Evolutionary conservation across 257 asterid species (phyloP), one percentile per base, ranked within the genome.

Genomic region (Forsythia suspensa): DNA sequence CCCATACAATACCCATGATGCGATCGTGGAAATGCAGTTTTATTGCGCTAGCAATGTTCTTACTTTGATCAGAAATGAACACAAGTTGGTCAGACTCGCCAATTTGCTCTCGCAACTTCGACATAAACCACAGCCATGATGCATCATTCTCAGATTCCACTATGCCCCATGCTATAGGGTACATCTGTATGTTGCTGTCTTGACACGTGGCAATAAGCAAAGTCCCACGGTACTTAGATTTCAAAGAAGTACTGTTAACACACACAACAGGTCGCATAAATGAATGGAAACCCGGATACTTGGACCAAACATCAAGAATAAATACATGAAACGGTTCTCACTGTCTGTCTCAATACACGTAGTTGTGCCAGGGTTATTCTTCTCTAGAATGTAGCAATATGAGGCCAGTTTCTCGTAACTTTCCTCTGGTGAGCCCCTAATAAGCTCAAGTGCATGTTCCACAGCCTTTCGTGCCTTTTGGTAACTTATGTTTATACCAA

Each of bases 141-240:
- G 36, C 67, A 59, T 59, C 67, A 59, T 59, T 59, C 37, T 59
- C 67, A 8, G 67, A 59, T n/a, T 59, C 67, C 67, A 59, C 67
- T 59, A 59, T 59, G 8, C 67, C 37, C 67, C 67, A 59, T n/a
- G 67, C 67, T 59, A 59, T 59, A 59, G 67, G 67, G 67, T 59
- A 59, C 67, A 59, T 59, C 20, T 59, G 67, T n/a, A 59, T 59
- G 67, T 59, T 59, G 12, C 67, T 36, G 2, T 59, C 67, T 59
- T 59, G 67, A 59, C 37, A 59, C 36, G 37, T 69, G 20, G 72
- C 72, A 36, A 39, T 38, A 29, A 69, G 41, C 24, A 69, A 69
- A 6, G 43, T 69, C 44, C 43, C 72, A 34, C 72, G 41, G 72
- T 69, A 69, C 44, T 69, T 69, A 69, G 72, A 69, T 69, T 69